A percentile compares a stretch with the other conserved stretches of the same genome.
Evolutionary conservation across 345 rosid genomes (phyloP).

Genomic region (Moringa oleifera): DNA sequence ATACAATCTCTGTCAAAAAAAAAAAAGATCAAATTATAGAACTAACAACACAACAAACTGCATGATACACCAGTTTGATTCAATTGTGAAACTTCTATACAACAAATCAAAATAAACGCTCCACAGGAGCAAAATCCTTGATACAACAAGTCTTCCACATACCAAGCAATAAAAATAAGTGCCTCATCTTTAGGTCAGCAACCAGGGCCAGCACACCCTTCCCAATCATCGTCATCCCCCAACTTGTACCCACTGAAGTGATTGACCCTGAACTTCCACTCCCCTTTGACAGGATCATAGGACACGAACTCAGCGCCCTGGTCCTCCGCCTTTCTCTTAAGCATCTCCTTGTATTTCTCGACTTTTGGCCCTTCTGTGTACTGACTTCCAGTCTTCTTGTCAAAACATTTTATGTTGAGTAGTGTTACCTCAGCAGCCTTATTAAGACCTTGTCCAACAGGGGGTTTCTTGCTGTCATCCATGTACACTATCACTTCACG

Average conservation of each 20-base stretch:
- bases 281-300: slow-evolving; percentile 69
- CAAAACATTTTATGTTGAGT: slow-evolving; percentile 84
- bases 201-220: slow-evolving; percentile 4
- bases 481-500: slow-evolving; percentile 92
- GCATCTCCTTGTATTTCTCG: slow-evolving; percentile 82
- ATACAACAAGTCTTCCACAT: neutral
- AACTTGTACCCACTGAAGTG: slow-evolving; percentile 76
- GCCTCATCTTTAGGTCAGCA: too few relatives aligned
- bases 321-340: slow-evolving; percentile 77
- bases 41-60: too few relatives aligned
- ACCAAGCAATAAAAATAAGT: too few relatives aligned
- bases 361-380: slow-evolving; percentile 57
- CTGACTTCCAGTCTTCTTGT: slow-evolving; percentile 66
- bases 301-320: slow-evolving; percentile 90
- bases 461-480: slow-evolving; percentile 88
- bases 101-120: too few relatives aligned
- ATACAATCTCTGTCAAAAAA: neutral
- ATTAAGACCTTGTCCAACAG: slow-evolving; percentile 88
- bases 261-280: slow-evolving; percentile 85
- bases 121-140: too few relatives aligned
- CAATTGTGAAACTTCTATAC: neutral
- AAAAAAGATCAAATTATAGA: too few relatives aligned
- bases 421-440: slow-evolving; percentile 95
- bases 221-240: slow-evolving; percentile 43
- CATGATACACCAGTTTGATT: too few relatives aligned